A percentile compares a stretch with the other conserved stretches of the same genome.
These are phyloP conservation scores for Lodderomyces orthopsilosis DNA, from an alignment of 1,139 yeast genomes.

Conservation along the genomic window DNA sequence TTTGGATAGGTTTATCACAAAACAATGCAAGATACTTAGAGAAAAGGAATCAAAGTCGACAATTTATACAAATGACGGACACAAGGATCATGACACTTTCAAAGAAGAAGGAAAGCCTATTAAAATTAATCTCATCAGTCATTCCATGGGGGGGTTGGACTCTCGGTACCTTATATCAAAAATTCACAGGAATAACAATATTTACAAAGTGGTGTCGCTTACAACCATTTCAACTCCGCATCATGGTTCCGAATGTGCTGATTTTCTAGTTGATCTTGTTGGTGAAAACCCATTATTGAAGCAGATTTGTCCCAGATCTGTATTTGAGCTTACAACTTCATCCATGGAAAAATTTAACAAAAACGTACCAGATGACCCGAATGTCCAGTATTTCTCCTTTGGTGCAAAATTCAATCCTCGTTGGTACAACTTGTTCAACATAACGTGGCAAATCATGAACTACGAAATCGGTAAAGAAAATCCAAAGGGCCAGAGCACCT, in stretches of 20 bases:
- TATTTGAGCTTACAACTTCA: constrained; percentile 60
- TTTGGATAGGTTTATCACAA: constrained; percentile 52
- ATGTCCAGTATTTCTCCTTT: constrained; percentile 73
- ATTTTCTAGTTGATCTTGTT: constrained; percentile 46
- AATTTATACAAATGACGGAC: constrained; percentile 24
- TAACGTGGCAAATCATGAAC: constrained; percentile 61
- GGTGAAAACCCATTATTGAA: constrained; percentile 16
- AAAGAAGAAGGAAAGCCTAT: constrained; percentile 26
- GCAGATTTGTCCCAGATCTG: constrained; percentile 39
- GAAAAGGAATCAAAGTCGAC: constrained; percentile 25
- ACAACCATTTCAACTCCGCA: constrained; percentile 91
- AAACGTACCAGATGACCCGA: constrained; percentile 51
- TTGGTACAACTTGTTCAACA: constrained; percentile 59
- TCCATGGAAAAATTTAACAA: constrained; percentile 55
- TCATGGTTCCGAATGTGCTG: constrained; percentile 82
- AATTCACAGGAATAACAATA: constrained; percentile 23
- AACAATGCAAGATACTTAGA: constrained; percentile 35
- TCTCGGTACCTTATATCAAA: constrained; percentile 67
- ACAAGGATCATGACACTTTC: constrained; percentile 11
- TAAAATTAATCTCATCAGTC: constrained; percentile 76
- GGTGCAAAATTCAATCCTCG: constrained; percentile 72
- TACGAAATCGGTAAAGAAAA: constrained; percentile 18
- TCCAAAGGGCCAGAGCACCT: constrained; percentile 6
- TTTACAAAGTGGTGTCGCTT: constrained; percentile 62
- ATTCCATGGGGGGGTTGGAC: constrained; percentile 94